Conservation (phyloP, 2,329 filamentous ascomycete species). For the Sclerotiophoma versabilis region DNA sequence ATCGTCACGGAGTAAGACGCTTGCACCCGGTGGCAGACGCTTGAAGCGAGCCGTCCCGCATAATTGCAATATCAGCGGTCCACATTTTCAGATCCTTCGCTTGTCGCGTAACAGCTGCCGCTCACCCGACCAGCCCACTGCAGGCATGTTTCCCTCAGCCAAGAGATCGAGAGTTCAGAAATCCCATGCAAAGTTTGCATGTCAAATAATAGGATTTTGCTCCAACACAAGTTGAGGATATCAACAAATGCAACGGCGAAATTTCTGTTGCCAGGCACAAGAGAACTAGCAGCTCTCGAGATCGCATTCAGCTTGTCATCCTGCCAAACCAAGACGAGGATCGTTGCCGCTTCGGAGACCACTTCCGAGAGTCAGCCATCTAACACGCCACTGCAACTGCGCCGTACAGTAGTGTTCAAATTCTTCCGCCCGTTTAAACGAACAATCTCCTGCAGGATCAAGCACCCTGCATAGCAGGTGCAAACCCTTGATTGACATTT, state of each 20-base stretch:
- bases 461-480: background rate
- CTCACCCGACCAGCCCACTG: background rate
- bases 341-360: background rate
- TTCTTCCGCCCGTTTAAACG: background rate
- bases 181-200: no score
- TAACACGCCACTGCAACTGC: slow-evolving; percentile 2
- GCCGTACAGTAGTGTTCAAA: background rate
- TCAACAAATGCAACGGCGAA: no score
- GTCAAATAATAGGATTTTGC: background rate
- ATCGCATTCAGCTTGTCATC: no score
- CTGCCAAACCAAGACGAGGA: background rate
- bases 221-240: no score
- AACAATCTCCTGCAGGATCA: slow-evolving; percentile 2
- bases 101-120: slow-evolving; percentile 5
- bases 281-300: no score
- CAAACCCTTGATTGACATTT: background rate
- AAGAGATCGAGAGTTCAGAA: no score
- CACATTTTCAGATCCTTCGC: slow-evolving; percentile 9
- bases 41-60: slow-evolving; percentile 4
- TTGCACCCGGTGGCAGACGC: background rate
- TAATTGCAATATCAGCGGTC: slow-evolving; percentile 1
- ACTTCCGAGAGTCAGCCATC: background rate
- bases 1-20: no score
- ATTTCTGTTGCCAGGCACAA: no score
- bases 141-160: background rate